Evolutionary conservation across 2,329 filamentous ascomycete species (phyloP), one percentile per base, ranked within the genome.

Genomic region (Acephala macrosclerotiorum): DNA sequence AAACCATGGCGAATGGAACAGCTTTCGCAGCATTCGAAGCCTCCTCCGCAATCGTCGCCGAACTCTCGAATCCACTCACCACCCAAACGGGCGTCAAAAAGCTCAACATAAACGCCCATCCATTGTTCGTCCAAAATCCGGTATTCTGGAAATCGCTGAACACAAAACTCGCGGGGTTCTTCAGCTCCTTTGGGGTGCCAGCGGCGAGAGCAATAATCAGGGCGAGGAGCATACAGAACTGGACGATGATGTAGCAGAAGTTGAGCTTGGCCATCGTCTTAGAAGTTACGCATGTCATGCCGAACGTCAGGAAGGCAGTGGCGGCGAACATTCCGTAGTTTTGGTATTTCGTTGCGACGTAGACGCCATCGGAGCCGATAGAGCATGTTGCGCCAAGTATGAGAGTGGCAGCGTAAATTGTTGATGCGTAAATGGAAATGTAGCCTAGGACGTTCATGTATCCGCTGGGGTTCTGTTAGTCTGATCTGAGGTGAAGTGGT

Each of bases 391-490:
- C 75, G 16, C 72, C 73, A 8, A 76, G 66, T 11, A 76, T 74
- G 4, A 76, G 68, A 0, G 74, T 76, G 20, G 74, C 75, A 1
- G 72, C 75, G 49, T 76, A 76, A 33, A 76, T 76, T 1, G 75
- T 76, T 0, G 75, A 76, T 7, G 75, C 71, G 36, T 75, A 76
- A 40, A 76, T 76, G 1, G 74, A 75, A 1, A 76, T 73, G 35
- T 76, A 76, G 25, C 75, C 75, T 5, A 76, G 58, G 12, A 75
- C 74, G 33, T 76, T 76, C 75, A 76, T 76, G 49, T 76, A 76
- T 16, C 74, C 74, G 16, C 74, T 75, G 51, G 49, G 20, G 40
- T 33, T 20, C 25, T 42, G 22, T 71, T 36, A 68, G 64, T 57
- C 11, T 9, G 59, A 29, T 47, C 20, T 12, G 26, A 47, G 11